Percentiles rank a stretch among this genome's conserved stretches.
These are phyloP conservation scores for Calonectria pauciramosa DNA, from an alignment of 2,329 filamentous ascomycete genomes.

Conservation along the genomic window DNA sequence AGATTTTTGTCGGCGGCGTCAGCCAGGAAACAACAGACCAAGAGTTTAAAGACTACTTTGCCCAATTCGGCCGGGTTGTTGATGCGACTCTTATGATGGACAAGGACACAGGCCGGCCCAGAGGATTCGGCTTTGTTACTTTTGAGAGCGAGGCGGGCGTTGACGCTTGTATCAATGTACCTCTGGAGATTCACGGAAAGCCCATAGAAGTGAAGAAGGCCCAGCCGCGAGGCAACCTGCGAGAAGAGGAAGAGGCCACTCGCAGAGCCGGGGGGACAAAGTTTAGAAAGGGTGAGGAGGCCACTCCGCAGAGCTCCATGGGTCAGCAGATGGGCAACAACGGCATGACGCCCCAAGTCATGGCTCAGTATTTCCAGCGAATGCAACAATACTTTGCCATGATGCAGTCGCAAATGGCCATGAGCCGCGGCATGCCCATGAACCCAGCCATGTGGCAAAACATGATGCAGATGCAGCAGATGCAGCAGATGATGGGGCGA, in stretches of 20 bases:
- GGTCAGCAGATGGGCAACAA: conserved; percentile 60
- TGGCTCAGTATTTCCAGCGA: conserved; percentile 98
- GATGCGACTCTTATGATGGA: conserved; percentile 99
- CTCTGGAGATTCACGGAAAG: conserved; percentile 94
- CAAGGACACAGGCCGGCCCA: conserved; percentile 96
- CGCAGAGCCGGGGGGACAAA: conserved; percentile 63
- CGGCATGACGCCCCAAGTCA: conserved; percentile 94
- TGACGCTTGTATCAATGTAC: conserved; percentile 86
- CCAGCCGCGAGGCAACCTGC: conserved; percentile 93
- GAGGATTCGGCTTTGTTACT: conserved; percentile 97
- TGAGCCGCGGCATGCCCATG: conserved; percentile 80
- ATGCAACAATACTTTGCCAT: conserved; percentile 98
- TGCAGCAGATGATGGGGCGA: conserved; percentile 68
- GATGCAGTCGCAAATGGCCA: conserved; percentile 94
- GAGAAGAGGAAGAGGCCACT: conserved; percentile 86
- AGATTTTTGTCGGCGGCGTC: conserved; percentile 98
- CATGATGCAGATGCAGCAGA: conserved; percentile 83
- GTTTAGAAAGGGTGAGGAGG: conserved; percentile 69
- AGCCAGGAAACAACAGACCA: conserved; percentile 97
- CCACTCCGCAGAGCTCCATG: conserved; percentile 57
- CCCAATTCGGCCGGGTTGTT: conserved; percentile 94
- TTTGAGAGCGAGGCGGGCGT: conserved; percentile 97
- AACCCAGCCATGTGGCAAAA: conserved; percentile 84
- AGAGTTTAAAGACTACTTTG: conserved; percentile 97
- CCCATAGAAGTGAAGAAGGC: conserved; percentile 98